Conservation (phyloP, 805 yeast genomes). For the Saccharomycopsis babjevae region DNA sequence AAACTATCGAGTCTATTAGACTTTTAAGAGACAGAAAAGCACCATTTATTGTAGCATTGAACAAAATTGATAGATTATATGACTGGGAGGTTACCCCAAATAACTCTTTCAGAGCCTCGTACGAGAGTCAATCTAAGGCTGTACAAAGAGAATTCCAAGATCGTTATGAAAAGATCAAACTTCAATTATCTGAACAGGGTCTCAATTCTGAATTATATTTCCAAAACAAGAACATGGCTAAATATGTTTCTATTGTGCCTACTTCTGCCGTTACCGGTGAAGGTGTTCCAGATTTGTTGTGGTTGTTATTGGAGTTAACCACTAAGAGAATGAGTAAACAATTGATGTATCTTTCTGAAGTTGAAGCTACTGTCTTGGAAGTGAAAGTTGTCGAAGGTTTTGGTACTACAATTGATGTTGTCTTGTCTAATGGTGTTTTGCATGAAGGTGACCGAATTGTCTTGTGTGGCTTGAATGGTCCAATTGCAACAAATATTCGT, state of each 20-base stretch:
- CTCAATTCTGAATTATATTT: conserved; percentile 93
- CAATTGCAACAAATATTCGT: conserved; percentile 90
- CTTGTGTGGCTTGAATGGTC: conserved; percentile 96
- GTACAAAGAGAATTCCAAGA: conserved; percentile 90
- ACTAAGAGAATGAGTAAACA: conserved; percentile 99
- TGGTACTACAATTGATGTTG: conserved; percentile 97
- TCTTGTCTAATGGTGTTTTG: conserved; percentile 90
- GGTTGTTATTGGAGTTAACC: conserved; percentile 89
- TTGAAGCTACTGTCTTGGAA: conserved; percentile 94
- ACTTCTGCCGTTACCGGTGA: conserved; percentile 99
- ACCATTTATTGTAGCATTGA: conserved; percentile 93
- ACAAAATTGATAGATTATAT: conserved; percentile 94
- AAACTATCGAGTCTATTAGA: conserved; percentile 88
- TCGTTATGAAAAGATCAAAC: conserved; percentile 73
- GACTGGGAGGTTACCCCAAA: conserved; percentile 90
- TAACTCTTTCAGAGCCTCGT: conserved; percentile 92
- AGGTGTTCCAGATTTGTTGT: conserved; percentile 97
- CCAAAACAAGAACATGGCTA: conserved; percentile 89
- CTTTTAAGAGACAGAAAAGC: conserved; percentile 94
- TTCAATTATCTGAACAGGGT: conserved; percentile 95
- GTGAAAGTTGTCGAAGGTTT: conserved; percentile 97
- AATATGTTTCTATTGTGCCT: conserved; percentile 92
- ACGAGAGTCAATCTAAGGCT: conserved; percentile 66
- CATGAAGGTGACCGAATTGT: conserved; percentile 94
- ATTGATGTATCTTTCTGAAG: conserved; percentile 86